A percentile compares a stretch with the other conserved stretches of the same genome.
phyloP scores from a whole-genome alignment of 805 yeast genomes.

The Trichomonascus vanleenenianus region DNA sequence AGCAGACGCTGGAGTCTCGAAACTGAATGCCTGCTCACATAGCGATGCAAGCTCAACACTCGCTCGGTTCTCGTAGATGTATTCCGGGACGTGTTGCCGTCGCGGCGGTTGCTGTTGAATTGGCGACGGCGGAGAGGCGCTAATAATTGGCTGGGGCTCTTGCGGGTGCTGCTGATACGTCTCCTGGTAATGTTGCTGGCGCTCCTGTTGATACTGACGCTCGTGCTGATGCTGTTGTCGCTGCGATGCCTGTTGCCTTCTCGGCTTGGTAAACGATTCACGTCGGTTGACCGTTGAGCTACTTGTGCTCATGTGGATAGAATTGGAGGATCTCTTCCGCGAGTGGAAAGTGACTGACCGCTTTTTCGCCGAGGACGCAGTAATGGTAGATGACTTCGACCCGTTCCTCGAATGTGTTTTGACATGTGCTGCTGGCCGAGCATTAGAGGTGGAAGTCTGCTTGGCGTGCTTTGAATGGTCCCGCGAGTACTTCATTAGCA shows the following conservation, averaged over 20 bases:
- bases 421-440: constrained; percentile 1
- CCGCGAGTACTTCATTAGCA: constrained; percentile 63
- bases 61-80: constrained; percentile 1
- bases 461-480: constrained; percentile 37
- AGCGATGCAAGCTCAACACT: constrained; percentile 25
- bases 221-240: constrained; percentile 3
- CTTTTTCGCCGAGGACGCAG: constrained; percentile 21
- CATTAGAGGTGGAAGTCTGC: neutral
- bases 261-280: neutral
- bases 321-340: constrained; percentile 4
- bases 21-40: constrained; percentile 26
- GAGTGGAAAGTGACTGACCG: constrained; percentile 19
- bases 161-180: neutral
- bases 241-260: neutral
- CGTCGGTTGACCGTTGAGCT: neutral
- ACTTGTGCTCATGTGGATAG: neutral
- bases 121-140: too few relatives aligned
- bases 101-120: constrained; percentile 2
- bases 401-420: constrained; percentile 14
- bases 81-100: neutral
- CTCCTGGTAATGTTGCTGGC: neutral
- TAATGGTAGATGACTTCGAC: constrained; percentile 17
- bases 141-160: neutral
- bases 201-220: constrained; percentile 2
- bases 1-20: constrained; percentile 2